These are phyloP conservation scores for Trichoderma atroviride DNA, from an alignment of 2,329 filamentous ascomycete genomes.

Conservation along the genomic window DNA sequence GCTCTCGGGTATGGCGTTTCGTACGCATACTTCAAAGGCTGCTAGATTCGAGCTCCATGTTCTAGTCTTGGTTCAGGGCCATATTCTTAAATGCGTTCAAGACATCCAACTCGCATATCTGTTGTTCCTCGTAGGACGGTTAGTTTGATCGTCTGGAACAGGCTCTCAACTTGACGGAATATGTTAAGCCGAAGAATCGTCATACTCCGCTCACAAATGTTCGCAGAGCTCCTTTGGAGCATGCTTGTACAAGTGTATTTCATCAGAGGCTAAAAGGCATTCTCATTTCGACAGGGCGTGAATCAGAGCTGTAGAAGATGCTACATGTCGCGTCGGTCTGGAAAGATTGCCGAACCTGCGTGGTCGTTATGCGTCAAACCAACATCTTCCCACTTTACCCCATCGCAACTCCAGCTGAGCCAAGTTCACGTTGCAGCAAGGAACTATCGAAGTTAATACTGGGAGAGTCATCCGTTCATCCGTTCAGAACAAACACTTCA, in stretches of 20 bases:
- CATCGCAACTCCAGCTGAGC: not conserved
- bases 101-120: not conserved
- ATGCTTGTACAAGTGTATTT: not conserved
- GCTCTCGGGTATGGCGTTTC: too few species aligned
- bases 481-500: not conserved
- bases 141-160: not conserved
- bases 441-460: not conserved
- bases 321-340: not conserved
- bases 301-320: not conserved
- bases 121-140: not conserved
- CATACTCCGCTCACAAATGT: not conserved
- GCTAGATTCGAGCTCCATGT: too few species aligned
- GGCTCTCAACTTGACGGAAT: not conserved
- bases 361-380: not conserved
- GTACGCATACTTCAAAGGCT: too few species aligned
- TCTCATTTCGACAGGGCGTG: not conserved
- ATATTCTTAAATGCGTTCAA: not conserved
- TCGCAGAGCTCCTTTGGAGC: not conserved
- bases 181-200: not conserved
- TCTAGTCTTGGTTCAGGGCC: too few species aligned
- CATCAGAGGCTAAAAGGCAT: not conserved
- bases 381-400: slow-evolving; percentile 1
- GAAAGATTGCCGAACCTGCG: not conserved
- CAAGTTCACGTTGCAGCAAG: not conserved
- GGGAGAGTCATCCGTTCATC: not conserved